Conservation (phyloP, 1,139 yeast genomes). For the Yamadazyma atlantica region DNA sequence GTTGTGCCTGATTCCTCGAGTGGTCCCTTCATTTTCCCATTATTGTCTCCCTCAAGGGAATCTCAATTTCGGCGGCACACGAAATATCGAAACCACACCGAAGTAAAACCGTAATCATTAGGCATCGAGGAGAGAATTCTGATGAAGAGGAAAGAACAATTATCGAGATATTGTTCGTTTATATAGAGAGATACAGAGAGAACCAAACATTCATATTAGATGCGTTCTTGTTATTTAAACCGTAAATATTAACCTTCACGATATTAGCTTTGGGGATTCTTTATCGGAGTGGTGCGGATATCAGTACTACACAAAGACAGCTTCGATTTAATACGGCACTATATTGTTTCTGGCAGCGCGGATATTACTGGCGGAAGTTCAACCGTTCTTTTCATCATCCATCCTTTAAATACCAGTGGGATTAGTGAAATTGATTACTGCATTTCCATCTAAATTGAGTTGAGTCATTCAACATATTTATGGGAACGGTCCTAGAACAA, state of each 20-base stretch:
- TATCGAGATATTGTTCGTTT: too few relatives aligned
- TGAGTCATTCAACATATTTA: background rate
- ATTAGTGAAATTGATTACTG: too few relatives aligned
- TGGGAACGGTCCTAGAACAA: conserved; percentile 5
- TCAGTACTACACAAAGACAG: background rate
- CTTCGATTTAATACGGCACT: background rate
- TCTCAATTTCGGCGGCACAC: background rate
- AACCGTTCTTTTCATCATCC: too few relatives aligned
- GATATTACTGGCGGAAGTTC: background rate
- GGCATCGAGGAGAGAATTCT: background rate
- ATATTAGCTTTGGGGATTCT: background rate
- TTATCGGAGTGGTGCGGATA: background rate
- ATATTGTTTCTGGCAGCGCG: background rate
- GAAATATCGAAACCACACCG: too few relatives aligned
- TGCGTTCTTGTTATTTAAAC: too few relatives aligned
- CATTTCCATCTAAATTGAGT: background rate
- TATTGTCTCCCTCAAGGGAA: background rate
- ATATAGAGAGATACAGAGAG: too few relatives aligned
- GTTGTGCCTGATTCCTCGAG: background rate
- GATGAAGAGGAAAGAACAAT: too few relatives aligned
- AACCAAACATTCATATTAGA: too few relatives aligned
- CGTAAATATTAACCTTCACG: too few relatives aligned
- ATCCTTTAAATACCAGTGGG: too few relatives aligned
- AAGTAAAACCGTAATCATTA: too few relatives aligned
- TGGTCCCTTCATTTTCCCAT: background rate